phyloP scores from a whole-genome alignment of 1,284 basidiomycete species.

The Trichosporon ovoides region DNA sequence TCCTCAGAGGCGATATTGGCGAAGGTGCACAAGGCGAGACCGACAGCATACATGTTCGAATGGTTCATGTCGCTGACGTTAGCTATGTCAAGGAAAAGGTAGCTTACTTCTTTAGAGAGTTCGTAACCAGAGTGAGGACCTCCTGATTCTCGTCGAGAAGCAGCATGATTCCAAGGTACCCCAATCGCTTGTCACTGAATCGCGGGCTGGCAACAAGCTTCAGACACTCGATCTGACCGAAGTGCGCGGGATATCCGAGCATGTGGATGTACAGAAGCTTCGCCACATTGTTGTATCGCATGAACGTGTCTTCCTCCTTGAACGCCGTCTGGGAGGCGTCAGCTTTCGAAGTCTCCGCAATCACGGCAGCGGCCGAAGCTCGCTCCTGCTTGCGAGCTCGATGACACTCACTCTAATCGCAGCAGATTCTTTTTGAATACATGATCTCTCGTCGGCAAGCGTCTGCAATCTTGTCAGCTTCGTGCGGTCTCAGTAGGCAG shows the following conservation, averaged over 20 bases:
- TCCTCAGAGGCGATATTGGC: conserved; percentile 99
- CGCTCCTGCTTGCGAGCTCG: too few relatives aligned
- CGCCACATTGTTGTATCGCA: conserved; percentile 94
- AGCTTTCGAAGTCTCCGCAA: too few relatives aligned
- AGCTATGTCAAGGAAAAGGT: background rate
- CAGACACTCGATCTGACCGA: conserved; percentile 98
- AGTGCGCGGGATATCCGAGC: conserved; percentile 98
- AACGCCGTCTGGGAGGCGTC: conserved; percentile 64
- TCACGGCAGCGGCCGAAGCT: too few relatives aligned
- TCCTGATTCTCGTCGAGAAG: conserved; percentile 97
- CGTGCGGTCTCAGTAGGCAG: background rate
- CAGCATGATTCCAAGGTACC: conserved; percentile 97
- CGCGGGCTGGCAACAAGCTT: conserved; percentile 97
- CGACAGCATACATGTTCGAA: conserved; percentile 98
- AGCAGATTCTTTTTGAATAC: conserved; percentile 97
- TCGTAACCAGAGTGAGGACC: conserved; percentile 94
- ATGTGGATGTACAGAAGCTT: conserved; percentile 99
- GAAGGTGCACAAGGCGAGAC: conserved; percentile 94
- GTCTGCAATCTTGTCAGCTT: conserved; percentile 58
- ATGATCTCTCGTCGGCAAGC: conserved; percentile 91
- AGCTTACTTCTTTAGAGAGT: conserved; percentile 93
- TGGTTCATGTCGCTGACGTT: conserved; percentile 91
- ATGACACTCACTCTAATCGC: conserved; percentile 67
- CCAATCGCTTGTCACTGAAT: conserved; percentile 94
- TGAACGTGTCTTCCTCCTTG: conserved; percentile 90